phyloP scores from a whole-genome alignment of 2,329 filamentous ascomycete species.

The Paecilomyces sp. region DNA sequence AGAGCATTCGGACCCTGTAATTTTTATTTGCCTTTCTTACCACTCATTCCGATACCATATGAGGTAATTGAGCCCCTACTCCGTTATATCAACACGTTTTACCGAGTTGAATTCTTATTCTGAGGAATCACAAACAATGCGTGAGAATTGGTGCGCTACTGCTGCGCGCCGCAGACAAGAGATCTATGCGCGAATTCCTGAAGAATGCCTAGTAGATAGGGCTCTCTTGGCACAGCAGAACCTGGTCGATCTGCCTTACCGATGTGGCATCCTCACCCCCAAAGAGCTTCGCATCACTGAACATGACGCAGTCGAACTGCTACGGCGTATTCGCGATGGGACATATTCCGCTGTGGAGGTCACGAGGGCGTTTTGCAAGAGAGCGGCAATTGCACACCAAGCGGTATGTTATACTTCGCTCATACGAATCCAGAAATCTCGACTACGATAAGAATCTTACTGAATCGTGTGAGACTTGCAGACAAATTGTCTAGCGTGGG shows the following conservation, averaged over 20 bases:
- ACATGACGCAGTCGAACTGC: slow-evolving; percentile 3
- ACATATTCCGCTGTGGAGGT: slow-evolving; percentile 3
- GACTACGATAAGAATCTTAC: background rate
- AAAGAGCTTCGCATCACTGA: slow-evolving; percentile 5
- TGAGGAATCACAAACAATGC: background rate
- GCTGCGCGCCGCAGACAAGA: background rate
- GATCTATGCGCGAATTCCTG: background rate
- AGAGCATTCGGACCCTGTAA: background rate
- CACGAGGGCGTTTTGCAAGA: slow-evolving; percentile 41
- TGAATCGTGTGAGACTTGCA: background rate
- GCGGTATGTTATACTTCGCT: slow-evolving; percentile 2
- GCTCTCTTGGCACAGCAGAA: background rate
- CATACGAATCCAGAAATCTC: too few species aligned
- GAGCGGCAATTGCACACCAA: slow-evolving; percentile 22
- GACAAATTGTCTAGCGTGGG: slow-evolving; percentile 17
- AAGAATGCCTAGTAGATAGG: background rate
- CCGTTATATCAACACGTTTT: background rate
- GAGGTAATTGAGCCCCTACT: background rate
- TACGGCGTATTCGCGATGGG: background rate
- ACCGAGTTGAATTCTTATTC: background rate
- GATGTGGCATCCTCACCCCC: background rate
- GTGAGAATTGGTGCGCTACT: background rate
- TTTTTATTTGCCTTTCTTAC: background rate
- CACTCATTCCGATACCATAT: background rate
- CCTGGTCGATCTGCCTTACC: background rate